Base-by-base conservation (phyloP, 768 basidiomycete genomes). In the Hypholoma fasciculare region DNA sequence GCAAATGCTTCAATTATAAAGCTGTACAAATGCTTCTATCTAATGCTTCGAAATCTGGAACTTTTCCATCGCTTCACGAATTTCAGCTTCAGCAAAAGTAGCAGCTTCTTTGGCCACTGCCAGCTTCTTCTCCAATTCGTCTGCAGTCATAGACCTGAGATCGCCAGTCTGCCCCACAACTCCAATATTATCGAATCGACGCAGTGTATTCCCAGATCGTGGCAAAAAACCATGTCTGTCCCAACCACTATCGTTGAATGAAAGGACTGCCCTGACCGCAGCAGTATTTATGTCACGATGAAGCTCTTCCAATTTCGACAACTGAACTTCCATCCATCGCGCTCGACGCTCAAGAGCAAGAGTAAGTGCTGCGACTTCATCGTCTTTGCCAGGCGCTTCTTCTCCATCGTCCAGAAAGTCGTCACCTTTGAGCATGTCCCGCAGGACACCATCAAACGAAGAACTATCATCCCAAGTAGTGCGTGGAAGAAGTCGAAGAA, bases 401-500 rank as follows among this genome's bases (percentile, higher is more conserved):
- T 89, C 82, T 2, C 80, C 80, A 61, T 92, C 90, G 56, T 92
- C 92, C 37, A 92, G 77, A 67, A 92, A 90, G 68, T 94, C 92
- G 60, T 93, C 91, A 7, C 90, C 91, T 69, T 89, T 92, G 42
- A 94, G 80, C 90, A 94, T 94, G 61, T 94, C 92, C 50, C 89
- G 83, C 19, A 94, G 75, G 19, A 92, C 90, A 37, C 90, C 89
- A 63, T 93, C 90, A 63, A 93, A 94, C 9, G 91, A 93, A 0
- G 92, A 92, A 61, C 89, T 92, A 65, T 94, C 92, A 58, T 92
- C 90, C 92, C 91, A 94, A 1, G 92, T 93, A 9, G 90, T 92
- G 13, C 91, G 88, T 16, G 92, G 93, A 58, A 95, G 85, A 34
- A 94, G 82, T 7, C 90, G 88, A 40, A 95, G 76, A 27, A 95